Evolutionary conservation across 768 basidiomycete species (phyloP), one percentile per base, ranked within the genome.

Genomic region (Fibroporia radiculosa): DNA sequence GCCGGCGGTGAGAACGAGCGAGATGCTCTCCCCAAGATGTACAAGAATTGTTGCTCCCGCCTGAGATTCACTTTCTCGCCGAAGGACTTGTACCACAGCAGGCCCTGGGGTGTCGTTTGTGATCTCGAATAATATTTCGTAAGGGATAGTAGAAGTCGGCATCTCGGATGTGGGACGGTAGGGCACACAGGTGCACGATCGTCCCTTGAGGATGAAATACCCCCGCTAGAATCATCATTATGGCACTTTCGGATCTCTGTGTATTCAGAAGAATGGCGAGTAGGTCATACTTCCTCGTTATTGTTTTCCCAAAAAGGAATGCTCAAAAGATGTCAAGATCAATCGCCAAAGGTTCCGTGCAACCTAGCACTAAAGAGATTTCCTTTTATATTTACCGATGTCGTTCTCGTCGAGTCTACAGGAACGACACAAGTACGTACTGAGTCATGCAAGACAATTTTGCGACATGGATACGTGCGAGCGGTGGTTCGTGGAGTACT

Each of bases 61-160:
- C 51, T 51, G 48, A 42, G 44, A 43, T 48, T 42, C 55, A 41
- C 60, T 58, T 20, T 60, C 63, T 19, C 57, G 59, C 24, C 61
- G 60, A 26, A 61, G 58, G 24, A 68, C 59, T 49, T 70, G 71
- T 45, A 78, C 49, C 11, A 64, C 70, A 7, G 62, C 64, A 20
- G 66, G 48, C 40, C 63, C 60, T 11, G 56, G 27, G 12, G 69
- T 72, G 56, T 77, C 69, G 62, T 78, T 80, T 28, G 58, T 55
- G 49, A 78, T 58, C 48, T 75, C 73, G 54, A 78, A 65, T 28
- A 74, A 49, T 34, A 78, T 68, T 56, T 78, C 76, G 62, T 72
- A 78, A 31, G 74, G 67, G 23, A 64, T 48, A n/a, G 73, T 76
- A 55, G 66, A 70, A 29, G 72, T 71, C 36, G 73, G 73, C 56